Base-by-base conservation (phyloP, 805 yeast genomes). In the Sugiyamaella mastotermitis region DNA sequence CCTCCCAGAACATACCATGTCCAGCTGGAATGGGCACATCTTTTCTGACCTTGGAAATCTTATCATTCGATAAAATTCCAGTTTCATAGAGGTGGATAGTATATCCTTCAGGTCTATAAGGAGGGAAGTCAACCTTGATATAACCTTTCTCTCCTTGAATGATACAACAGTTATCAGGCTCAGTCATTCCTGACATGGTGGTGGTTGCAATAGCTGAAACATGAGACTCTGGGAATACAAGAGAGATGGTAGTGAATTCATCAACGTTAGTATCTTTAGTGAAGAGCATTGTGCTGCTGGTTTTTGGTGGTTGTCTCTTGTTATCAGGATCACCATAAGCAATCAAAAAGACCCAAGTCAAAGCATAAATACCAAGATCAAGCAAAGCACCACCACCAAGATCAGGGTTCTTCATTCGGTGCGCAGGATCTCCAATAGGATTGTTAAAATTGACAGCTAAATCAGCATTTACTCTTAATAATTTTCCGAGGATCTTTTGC, bases 341-440 rank as follows among this genome's bases (percentile, higher is more conserved):
- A 10, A 39, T 35, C 17, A 45, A 19, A 20, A 35, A 38, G 15
- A 43, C 37, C 56, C 55, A 74, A 3, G 74, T 72, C 33, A 72
- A 45, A 3, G 72, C 56, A 42, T 76, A 76, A 37, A 74, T 65
- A 2, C 80, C 79, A 40, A 74, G 61, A 49, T 76, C 81, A 46
- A 74, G 62, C 32, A 74, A 51, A 1, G 76, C 71, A 18, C 81
- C 80, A 11, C 75, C 81, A 5, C 75, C 80, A 35, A 71, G 60
- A 15, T 57, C 55, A 3, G 63, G 68, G 51, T 70, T 66, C 42
- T 69, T 58, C 43, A 71, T 50, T 31, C 79, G 55, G 1, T 67
- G 59, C 30, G 24, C 19, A 18, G 29, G 31, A 20, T 38, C 41
- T 8, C 29, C 41, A 5, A 11, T 7, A 11, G 34, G 34, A 10